phyloP scores from a whole-genome alignment of 768 basidiomycete species.

The Pleurotus cornucopiae region DNA sequence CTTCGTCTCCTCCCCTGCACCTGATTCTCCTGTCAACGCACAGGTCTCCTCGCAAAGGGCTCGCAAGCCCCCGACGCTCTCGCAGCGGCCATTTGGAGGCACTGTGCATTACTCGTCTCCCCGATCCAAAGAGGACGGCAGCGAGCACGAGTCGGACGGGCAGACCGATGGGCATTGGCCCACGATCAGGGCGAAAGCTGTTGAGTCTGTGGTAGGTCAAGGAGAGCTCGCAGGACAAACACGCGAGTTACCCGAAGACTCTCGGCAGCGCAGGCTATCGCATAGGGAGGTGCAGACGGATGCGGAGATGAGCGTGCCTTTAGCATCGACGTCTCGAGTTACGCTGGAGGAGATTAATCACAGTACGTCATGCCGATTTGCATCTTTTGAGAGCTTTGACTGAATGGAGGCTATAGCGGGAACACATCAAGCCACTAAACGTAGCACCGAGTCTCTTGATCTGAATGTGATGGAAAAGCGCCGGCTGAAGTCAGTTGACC shows the following conservation, averaged over 20 bases:
- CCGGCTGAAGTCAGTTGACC: neutral
- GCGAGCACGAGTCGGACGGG: neutral
- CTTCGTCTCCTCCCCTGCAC: neutral
- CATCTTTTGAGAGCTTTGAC: neutral
- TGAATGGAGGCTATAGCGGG: neutral
- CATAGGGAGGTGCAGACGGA: neutral
- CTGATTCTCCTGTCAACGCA: neutral
- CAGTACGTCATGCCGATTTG: neutral
- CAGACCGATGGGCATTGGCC: neutral
- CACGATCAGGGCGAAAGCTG: neutral
- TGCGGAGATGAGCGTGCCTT: neutral
- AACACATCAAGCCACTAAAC: neutral
- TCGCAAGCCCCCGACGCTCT: constrained; percentile 5
- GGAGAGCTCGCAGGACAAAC: too few relatives aligned
- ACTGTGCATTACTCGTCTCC: neutral
- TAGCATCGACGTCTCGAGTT: neutral
- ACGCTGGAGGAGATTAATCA: neutral
- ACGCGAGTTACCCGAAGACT: neutral
- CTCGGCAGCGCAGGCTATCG: neutral
- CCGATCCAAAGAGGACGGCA: neutral
- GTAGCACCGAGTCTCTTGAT: neutral
- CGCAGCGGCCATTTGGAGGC: constrained; percentile 4
- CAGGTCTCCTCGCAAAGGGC: neutral
- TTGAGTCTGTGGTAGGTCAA: neutral
- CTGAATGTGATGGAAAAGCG: neutral